Base-by-base conservation (phyloP, 345 rosid species). In the Cardamine chenopodiifolia region DNA sequence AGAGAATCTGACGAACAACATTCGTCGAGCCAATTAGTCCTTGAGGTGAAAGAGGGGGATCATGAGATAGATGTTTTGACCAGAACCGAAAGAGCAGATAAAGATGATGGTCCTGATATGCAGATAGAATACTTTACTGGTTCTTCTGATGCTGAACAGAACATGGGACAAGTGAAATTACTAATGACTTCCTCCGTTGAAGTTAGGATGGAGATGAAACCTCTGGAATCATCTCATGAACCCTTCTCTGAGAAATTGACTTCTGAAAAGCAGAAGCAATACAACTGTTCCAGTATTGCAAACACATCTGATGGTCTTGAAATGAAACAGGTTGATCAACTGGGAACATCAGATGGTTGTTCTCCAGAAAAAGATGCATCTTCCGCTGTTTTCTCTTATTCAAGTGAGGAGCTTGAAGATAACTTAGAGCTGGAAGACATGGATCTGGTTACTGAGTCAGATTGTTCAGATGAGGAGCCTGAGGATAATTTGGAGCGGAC, bases 1-100 rank as follows among this genome's bases (percentile, higher is more conserved):
- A 68, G 70, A 25, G 79, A 81, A 75, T 44, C 62, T 34, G 87
- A 77, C 77, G 69, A 74, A 72, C 80, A 56, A 15, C 72, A 71
- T 39, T 42, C 68, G 40, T 35, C 58, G 42, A 26, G 54, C 34
- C 81, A 68, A 28, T 72, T 63, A 45, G 62, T 61, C 67, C 74
- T 66, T 34, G 55, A 52, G 7, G 61, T 67, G 31, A 78, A 67
- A 75, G 75, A 74, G 53, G 73, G 26, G 71, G 77, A 71, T 72
- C 73, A 70, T 65, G 77, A 29, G 56, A 28, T 78, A 78, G 69
- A 56, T 68, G 74, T 75, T 50, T 31, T 31, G 49, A 76, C 34
- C 45, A 70, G 66, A 65, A 75, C 48, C 5, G 70, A 67, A 63
- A 54, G 44, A 45, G 75, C 65, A 65, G 59, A 47, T 53, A 63